Conservation (phyloP, 495 filamentous ascomycete species). For the Hypomontagnella submonticulosa region DNA sequence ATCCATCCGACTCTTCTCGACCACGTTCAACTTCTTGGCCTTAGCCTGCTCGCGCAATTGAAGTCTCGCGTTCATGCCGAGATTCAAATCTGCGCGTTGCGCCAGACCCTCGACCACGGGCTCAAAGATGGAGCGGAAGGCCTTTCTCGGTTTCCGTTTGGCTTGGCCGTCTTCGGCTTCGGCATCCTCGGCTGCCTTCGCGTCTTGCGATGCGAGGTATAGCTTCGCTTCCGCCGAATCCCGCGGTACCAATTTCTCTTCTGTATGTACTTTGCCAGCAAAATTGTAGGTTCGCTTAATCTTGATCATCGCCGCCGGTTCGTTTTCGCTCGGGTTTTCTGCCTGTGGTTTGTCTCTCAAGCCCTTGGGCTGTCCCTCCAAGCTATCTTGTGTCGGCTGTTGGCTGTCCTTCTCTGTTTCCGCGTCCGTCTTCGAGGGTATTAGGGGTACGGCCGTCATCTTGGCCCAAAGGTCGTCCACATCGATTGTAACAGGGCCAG, state of each 20-base stretch:
- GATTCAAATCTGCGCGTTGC: slow-evolving; percentile 61
- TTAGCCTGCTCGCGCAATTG: slow-evolving; percentile 59
- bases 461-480: slow-evolving; percentile 89
- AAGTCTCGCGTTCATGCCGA: slow-evolving; percentile 56
- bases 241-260: slow-evolving; percentile 81
- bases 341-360: slow-evolving; percentile 33
- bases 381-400: slow-evolving; percentile 18
- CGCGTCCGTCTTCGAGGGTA: slow-evolving; percentile 31
- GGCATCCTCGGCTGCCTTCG: slow-evolving; percentile 43
- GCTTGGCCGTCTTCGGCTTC: slow-evolving; percentile 47
- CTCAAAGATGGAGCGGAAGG: slow-evolving; percentile 84
- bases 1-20: slow-evolving; percentile 94
- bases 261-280: slow-evolving; percentile 84
- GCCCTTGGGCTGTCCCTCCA: slow-evolving; percentile 13
- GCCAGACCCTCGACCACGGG: slow-evolving; percentile 65
- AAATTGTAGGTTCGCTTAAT: slow-evolving; percentile 93
- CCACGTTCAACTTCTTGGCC: slow-evolving; percentile 90
- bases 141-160: slow-evolving; percentile 72
- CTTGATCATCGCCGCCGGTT: slow-evolving; percentile 67
- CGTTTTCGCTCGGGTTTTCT: slow-evolving; percentile 36
- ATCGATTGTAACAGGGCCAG: slow-evolving; percentile 81
- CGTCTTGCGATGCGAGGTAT: slow-evolving; percentile 70
- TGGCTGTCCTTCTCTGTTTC: slow-evolving; percentile 39
- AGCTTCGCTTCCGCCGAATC: slow-evolving; percentile 84
- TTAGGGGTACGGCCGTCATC: slow-evolving; percentile 67